These are phyloP conservation scores for Perilla frutescens DNA, from an alignment of 257 asterid genomes.

Conservation along the genomic window DNA sequence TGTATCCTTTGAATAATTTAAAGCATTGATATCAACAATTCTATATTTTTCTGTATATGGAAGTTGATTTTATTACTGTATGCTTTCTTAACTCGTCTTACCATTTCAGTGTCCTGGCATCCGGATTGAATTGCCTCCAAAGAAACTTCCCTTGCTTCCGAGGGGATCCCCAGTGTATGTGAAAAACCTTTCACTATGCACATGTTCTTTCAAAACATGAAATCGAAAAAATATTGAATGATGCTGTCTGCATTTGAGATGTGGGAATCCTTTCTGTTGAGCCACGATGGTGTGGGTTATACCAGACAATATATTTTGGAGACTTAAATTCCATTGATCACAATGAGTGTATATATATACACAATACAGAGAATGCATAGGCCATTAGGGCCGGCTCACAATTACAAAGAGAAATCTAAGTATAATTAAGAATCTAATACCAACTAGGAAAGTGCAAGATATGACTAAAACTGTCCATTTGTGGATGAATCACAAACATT, in stretches of 20 bases:
- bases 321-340: too few species aligned
- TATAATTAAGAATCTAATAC: too few species aligned
- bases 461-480: too few species aligned
- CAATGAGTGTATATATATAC: too few species aligned
- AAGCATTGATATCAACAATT: neutral
- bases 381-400: too few species aligned
- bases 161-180: slow-evolving; percentile 64
- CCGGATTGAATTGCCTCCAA: slow-evolving; percentile 76
- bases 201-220: neutral
- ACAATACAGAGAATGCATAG: too few species aligned
- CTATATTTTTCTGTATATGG: slow-evolving; percentile 8
- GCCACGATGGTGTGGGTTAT: neutral
- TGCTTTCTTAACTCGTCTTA: slow-evolving; percentile 10
- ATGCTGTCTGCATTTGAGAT: neutral
- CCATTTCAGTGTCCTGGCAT: slow-evolving; percentile 51
- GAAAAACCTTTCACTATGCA: slow-evolving; percentile 4
- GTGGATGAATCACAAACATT: too few species aligned
- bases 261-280: neutral
- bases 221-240: neutral
- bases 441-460: too few species aligned
- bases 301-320: too few species aligned
- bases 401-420: too few species aligned
- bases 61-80: neutral
- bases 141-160: slow-evolving; percentile 69
- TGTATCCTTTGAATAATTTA: too few species aligned